Evolutionary conservation across 352 stramenopile genomes (phyloP).

Genomic region (Globisporangium spinosum): DNA sequence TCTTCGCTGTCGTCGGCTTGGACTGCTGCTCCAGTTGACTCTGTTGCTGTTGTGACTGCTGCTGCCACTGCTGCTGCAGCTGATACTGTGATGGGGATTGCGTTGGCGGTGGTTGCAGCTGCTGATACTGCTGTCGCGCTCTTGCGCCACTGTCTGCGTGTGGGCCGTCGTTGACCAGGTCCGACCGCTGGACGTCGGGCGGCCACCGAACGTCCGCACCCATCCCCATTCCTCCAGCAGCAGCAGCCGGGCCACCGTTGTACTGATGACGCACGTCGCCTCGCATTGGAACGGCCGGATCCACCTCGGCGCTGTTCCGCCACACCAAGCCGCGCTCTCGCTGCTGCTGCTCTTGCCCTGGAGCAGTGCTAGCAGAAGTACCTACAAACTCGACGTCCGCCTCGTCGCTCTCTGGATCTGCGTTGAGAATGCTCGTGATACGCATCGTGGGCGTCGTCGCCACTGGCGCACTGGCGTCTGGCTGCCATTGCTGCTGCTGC

Average conservation of each 20-base stretch:
- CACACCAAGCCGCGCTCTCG: background rate
- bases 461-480: background rate
- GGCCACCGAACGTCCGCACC: background rate
- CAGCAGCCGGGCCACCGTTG: background rate
- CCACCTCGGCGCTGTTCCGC: background rate
- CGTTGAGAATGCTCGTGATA: constrained; percentile 3
- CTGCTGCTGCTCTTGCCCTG: background rate
- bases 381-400: constrained; percentile 1
- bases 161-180: background rate
- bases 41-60: background rate
- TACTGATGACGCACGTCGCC: background rate
- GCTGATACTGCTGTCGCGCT: background rate
- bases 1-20: background rate
- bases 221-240: background rate
- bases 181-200: background rate
- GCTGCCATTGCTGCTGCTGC: background rate
- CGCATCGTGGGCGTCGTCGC: constrained; percentile 7
- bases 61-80: background rate
- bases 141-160: background rate
- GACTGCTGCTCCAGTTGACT: background rate
- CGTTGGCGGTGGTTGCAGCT: background rate
- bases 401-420: constrained; percentile 1
- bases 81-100: background rate
- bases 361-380: background rate
- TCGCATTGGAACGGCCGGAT: background rate